Percentiles rank a stretch among this genome's conserved stretches.
Conservation (phyloP, 2,329 filamentous ascomycete genomes). For the Penicillium corylophilum region DNA sequence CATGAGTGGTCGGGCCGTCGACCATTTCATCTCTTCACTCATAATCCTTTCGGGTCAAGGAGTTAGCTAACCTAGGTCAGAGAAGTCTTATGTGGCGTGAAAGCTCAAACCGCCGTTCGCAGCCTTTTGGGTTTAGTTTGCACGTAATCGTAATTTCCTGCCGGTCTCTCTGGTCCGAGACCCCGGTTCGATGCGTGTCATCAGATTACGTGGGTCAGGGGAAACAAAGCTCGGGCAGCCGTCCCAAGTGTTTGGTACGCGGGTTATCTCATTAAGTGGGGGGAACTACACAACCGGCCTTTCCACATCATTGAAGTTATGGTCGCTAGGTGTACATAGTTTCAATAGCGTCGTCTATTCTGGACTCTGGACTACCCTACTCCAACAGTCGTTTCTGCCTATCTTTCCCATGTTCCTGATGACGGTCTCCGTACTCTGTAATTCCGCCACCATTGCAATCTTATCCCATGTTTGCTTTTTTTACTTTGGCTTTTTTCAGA, state of each 20-base stretch:
- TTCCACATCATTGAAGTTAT: no score
- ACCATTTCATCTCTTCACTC: not conserved
- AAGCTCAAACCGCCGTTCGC: constrained; percentile 19
- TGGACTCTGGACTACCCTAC: not conserved
- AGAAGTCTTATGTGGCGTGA: constrained; percentile 9
- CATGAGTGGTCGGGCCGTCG: constrained; percentile 14
- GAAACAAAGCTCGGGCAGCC: constrained; percentile 1
- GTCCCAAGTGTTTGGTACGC: constrained; percentile 19
- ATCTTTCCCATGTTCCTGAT: not conserved
- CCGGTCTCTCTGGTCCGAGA: not conserved
- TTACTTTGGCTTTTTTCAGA: not conserved
- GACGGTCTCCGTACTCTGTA: not conserved
- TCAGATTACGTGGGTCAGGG: constrained; percentile 8
- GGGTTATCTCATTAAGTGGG: constrained; percentile 2
- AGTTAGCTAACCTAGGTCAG: not conserved
- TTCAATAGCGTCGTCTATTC: not conserved
- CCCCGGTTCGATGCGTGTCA: constrained; percentile 23
- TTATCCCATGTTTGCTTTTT: not conserved
- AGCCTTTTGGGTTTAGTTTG: constrained; percentile 6
- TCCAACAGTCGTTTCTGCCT: not conserved
- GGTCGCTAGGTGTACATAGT: no score
- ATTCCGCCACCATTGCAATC: not conserved
- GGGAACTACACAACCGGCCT: not conserved
- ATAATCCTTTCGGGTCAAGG: not conserved
- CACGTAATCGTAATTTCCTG: not conserved